Percentiles rank a stretch among this genome's conserved stretches.
These are phyloP conservation scores for Saccharomycopsis javanensis DNA, from an alignment of 805 yeast species.

Conservation along the genomic window DNA sequence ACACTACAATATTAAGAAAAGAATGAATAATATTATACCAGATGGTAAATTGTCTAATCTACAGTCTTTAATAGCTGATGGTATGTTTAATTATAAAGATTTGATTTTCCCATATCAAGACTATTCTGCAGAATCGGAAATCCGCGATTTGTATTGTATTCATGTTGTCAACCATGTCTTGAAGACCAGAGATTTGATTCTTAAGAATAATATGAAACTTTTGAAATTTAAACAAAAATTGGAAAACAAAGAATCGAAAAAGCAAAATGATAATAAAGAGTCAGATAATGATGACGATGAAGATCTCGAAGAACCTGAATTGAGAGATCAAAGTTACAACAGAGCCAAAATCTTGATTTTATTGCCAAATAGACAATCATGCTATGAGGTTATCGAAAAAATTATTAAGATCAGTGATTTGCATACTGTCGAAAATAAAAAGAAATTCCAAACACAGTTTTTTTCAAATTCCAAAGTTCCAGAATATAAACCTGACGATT, in stretches of 20 bases:
- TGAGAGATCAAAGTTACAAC: conserved; percentile 90
- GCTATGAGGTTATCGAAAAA: conserved; percentile 56
- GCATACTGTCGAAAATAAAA: conserved; percentile 71
- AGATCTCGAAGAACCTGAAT: conserved; percentile 52
- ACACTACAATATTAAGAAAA: conserved; percentile 37
- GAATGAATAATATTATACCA: conserved; percentile 26
- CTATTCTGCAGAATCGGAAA: conserved; percentile 38
- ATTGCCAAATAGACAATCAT: conserved; percentile 75
- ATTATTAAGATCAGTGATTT: conserved; percentile 55
- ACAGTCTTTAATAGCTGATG: conserved; percentile 47
- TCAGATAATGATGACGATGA: conserved; percentile 21
- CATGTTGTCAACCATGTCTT: conserved; percentile 76
- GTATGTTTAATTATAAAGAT: conserved; percentile 68
- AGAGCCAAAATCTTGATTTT: conserved; percentile 80
- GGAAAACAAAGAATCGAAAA: background rate
- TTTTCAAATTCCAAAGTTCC: conserved; percentile 33
- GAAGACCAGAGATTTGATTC: conserved; percentile 78
- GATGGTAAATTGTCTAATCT: conserved; percentile 28
- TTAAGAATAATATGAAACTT: conserved; percentile 63
- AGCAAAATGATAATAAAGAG: background rate
- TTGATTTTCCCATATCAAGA: conserved; percentile 48
- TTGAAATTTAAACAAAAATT: conserved; percentile 33
- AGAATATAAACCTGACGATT: conserved; percentile 69
- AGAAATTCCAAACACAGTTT: conserved; percentile 66
- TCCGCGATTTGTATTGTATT: conserved; percentile 54